Evolutionary conservation across 495 filamentous ascomycete species (phyloP).

Genomic region (Staphylotrichum tortipilum): DNA sequence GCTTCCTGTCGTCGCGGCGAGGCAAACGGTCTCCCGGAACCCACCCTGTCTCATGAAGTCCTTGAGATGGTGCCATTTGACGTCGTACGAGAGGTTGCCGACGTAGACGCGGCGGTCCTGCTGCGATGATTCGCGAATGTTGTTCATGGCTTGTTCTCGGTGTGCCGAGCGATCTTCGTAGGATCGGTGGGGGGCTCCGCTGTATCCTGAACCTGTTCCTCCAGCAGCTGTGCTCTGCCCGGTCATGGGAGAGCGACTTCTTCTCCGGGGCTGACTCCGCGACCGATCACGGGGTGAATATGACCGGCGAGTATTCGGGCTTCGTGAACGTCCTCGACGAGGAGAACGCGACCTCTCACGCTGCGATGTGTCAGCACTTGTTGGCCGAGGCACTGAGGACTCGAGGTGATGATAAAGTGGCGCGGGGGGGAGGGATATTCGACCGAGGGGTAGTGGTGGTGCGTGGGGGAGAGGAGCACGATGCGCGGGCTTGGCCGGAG

Average conservation of each 20-base stretch:
- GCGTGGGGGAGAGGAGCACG: no score
- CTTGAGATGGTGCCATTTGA: conserved; percentile 99
- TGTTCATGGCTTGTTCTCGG: conserved; percentile 94
- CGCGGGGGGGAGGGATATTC: no score
- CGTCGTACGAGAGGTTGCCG: conserved; percentile 96
- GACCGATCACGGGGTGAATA: conserved; percentile 92
- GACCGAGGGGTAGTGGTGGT: no score
- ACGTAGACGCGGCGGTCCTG: conserved; percentile 99
- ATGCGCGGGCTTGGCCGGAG: not conserved
- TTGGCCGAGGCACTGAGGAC: conserved; percentile 4
- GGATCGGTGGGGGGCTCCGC: conserved; percentile 58
- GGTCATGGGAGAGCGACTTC: conserved; percentile 81
- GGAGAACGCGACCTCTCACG: conserved; percentile 93
- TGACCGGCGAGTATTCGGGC: conserved; percentile 60
- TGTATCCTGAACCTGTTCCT: conserved; percentile 47
- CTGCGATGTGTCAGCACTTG: conserved; percentile 51
- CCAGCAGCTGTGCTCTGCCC: conserved; percentile 60
- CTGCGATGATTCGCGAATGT: conserved; percentile 84
- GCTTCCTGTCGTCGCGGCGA: not conserved
- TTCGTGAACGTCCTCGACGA: conserved; percentile 62
- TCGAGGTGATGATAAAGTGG: no score
- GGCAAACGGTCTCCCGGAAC: conserved; percentile 24
- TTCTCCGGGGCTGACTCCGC: conserved; percentile 59
- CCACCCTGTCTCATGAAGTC: conserved; percentile 99
- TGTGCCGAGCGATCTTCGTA: conserved; percentile 77